Evolutionary conservation across 1,139 yeast genomes (phyloP), one percentile per base, ranked within the genome.

Genomic region (Suhomyces coccinellae): DNA sequence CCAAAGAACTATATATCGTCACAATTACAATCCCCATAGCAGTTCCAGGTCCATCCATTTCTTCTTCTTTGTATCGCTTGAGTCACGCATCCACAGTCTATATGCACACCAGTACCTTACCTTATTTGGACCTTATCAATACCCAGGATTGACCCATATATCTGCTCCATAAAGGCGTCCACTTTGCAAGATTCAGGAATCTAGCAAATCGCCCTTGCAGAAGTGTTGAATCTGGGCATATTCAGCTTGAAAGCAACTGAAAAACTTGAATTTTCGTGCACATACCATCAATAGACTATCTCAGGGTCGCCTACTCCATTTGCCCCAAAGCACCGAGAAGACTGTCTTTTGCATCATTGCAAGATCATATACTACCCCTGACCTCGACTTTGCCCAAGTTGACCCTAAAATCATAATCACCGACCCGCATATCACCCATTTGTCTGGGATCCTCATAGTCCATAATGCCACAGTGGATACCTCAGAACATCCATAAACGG

Each of bases 401-500:
- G 24, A 20, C 24, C 24, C 24, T 20, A 20, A 20, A 20, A 20
- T 20, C 24, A 9, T 2, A 20, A 20, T 5, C 7, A 20, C 6
- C 24, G 8, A 4, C 24, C 24, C n/a, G 14, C 6, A 13, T 7
- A 12, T 28, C 9, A 28, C 14, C 30, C 30, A 28, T 12, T 6
- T 28, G 17, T 16, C 14, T 24, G 24, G 13, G n/a, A n/a, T 9
- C 10, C 5, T 12, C 29, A 24, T 24, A 24, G 22, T 34, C 36
- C 24, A 34, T 3, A 14, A 42, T 42, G 45, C 83, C 86, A 40
- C 83, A 73, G 58, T 87, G 95, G 95, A 75, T 86, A 62, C 93
- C 95, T 10, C 91, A 85, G 60, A 85, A 84, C 61, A 75, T 90
- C 38, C 96, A 89, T 59, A 86, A 87, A 65, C 73, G 96, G 56